These are phyloP conservation scores for Eimeria praecox DNA, from an alignment of 169 alveolate genomes.

Conservation along the genomic window DNA sequence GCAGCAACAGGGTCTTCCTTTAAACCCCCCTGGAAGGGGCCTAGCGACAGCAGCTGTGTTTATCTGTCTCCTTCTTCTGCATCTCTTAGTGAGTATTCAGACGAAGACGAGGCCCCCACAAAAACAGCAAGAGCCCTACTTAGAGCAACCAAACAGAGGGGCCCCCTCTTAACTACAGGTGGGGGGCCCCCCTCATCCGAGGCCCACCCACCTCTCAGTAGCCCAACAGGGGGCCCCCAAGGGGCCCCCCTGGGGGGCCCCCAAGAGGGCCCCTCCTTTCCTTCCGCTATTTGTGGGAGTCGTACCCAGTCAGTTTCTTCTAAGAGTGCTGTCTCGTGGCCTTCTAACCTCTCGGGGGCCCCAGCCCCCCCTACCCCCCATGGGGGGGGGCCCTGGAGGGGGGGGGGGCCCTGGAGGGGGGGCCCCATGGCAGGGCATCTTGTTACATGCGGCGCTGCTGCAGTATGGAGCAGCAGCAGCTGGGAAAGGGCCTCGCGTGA, in stretches of 20 bases:
- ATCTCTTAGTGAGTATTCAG: conserved; percentile 18
- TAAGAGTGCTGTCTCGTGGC: not conserved
- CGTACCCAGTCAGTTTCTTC: not conserved
- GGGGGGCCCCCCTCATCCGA: not conserved
- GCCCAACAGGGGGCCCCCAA: not conserved
- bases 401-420: not conserved
- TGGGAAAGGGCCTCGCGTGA: not conserved
- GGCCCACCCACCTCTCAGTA: too few relatives aligned
- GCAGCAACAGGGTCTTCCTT: not conserved
- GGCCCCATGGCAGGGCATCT: not conserved
- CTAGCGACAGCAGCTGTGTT: conserved; percentile 36
- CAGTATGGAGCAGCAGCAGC: not conserved
- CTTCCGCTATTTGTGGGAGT: not conserved
- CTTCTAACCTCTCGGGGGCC: not conserved
- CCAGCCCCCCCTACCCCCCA: not conserved
- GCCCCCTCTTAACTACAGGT: not conserved
- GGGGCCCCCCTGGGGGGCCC: not conserved
- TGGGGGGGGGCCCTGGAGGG: conserved; percentile 23
- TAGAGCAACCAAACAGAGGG: not conserved
- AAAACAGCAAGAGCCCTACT: conserved; percentile 18
- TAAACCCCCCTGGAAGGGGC: conserved; percentile 56
- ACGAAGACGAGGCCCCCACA: conserved; percentile 58
- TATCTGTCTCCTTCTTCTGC: conserved; percentile 41
- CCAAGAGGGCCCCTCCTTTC: conserved; percentile 28
- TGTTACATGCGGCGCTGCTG: not conserved